phyloP scores from a whole-genome alignment of 106 monocot genomes.

The Dendrobium huoshanense region DNA sequence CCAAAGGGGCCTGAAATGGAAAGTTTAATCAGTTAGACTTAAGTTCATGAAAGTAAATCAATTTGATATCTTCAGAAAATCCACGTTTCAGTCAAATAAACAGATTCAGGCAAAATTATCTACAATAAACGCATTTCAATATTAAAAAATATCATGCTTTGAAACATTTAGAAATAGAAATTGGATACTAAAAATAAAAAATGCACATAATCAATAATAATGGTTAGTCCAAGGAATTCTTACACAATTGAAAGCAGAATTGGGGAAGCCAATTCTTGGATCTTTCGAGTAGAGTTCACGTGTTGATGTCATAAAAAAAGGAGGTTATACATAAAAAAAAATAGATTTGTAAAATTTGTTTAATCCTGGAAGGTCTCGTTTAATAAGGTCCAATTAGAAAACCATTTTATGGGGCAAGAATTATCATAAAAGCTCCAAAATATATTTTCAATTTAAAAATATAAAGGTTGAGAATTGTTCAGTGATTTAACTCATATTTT shows the following conservation, averaged over 20 bases:
- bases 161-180: neutral
- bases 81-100: neutral
- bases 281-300: too few species aligned
- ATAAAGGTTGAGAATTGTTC: too few species aligned
- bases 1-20: constrained; percentile 48
- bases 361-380: too few species aligned
- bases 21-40: neutral
- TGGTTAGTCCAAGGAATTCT: neutral
- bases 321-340: too few species aligned
- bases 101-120: neutral
- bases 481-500: too few species aligned
- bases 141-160: neutral
- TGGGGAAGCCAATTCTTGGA: neutral
- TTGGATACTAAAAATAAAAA: neutral
- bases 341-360: too few species aligned
- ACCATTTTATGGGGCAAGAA: too few species aligned
- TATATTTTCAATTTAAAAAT: too few species aligned
- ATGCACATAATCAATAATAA: neutral
- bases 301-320: too few species aligned
- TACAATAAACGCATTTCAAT: neutral
- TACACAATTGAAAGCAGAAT: neutral
- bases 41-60: neutral
- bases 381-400: too few species aligned
- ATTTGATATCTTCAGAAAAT: neutral
- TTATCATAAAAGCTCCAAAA: too few species aligned